These are phyloP conservation scores for Lipomyces kockii DNA, from an alignment of 805 yeast genomes.

Conservation along the genomic window DNA sequence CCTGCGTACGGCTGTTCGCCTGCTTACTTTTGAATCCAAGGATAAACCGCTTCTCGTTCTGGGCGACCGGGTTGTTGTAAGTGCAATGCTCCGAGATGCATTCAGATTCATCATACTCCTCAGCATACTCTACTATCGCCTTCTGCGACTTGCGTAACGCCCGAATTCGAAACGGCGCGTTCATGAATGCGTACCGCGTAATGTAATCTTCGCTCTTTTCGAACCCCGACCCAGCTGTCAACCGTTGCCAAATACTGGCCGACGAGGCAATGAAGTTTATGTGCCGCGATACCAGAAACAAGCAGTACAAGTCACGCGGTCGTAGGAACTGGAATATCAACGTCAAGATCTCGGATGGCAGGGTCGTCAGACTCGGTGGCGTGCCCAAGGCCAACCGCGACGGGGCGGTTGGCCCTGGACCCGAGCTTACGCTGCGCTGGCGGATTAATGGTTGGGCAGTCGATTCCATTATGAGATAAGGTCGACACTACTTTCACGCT, in stretches of 20 bases:
- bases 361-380: slow-evolving; percentile 7
- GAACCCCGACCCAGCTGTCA: slow-evolving; percentile 1
- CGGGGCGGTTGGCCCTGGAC: background rate
- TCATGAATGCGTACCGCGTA: slow-evolving; percentile 18
- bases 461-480: background rate
- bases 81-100: background rate
- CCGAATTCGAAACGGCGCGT: slow-evolving; percentile 24
- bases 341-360: slow-evolving; percentile 30
- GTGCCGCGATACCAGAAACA: slow-evolving; percentile 22
- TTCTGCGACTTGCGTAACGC: slow-evolving; percentile 8
- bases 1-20: background rate
- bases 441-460: background rate
- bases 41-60: background rate
- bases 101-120: background rate
- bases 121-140: background rate
- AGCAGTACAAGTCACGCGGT: slow-evolving; percentile 17
- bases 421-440: background rate
- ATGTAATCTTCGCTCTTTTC: slow-evolving; percentile 25
- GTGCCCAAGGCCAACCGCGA: background rate
- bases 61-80: background rate
- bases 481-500: background rate
- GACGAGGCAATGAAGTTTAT: slow-evolving; percentile 22
- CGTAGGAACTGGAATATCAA: slow-evolving; percentile 20
- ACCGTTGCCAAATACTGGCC: slow-evolving; percentile 26
- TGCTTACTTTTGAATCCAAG: background rate